Conservation (phyloP, 176 grass and related monocot species). For the Avena atlantica region DNA sequence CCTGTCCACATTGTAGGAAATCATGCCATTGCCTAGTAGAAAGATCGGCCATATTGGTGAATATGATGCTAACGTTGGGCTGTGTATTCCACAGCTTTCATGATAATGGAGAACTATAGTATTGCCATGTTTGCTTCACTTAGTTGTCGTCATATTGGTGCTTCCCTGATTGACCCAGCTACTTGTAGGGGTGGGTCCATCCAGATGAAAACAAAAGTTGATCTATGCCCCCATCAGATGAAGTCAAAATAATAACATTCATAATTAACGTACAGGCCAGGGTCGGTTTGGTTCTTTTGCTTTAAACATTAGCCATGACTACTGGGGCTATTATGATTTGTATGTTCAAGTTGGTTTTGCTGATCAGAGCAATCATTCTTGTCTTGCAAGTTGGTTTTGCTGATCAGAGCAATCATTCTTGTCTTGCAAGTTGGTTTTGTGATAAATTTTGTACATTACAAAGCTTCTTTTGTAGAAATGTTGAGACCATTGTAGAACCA, state of each 20-base stretch:
- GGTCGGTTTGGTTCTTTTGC: not conserved
- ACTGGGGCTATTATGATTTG: not conserved
- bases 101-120: not conserved
- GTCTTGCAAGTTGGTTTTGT: not conserved
- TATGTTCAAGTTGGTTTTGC: not conserved
- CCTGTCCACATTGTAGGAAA: not conserved
- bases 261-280: not conserved
- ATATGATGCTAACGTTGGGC: not conserved
- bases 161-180: not conserved
- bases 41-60: not conserved
- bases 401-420: not conserved
- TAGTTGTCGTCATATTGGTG: constrained; percentile 1
- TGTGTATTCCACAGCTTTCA: constrained; percentile 13
- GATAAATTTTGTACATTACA: not conserved
- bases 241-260: constrained; percentile 26
- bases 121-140: not conserved
- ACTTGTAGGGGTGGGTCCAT: not conserved
- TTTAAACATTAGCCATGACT: constrained; percentile 11
- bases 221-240: not conserved
- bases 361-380: not conserved
- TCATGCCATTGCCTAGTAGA: not conserved
- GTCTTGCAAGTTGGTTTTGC: not conserved
- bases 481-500: not conserved
- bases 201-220: constrained; percentile 1
- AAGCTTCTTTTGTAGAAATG: not conserved